Percentiles rank a stretch among this genome's conserved stretches.
Evolutionary conservation across 2,329 filamentous ascomycete genomes (phyloP).

Genomic region (Monosporascus sp.): DNA sequence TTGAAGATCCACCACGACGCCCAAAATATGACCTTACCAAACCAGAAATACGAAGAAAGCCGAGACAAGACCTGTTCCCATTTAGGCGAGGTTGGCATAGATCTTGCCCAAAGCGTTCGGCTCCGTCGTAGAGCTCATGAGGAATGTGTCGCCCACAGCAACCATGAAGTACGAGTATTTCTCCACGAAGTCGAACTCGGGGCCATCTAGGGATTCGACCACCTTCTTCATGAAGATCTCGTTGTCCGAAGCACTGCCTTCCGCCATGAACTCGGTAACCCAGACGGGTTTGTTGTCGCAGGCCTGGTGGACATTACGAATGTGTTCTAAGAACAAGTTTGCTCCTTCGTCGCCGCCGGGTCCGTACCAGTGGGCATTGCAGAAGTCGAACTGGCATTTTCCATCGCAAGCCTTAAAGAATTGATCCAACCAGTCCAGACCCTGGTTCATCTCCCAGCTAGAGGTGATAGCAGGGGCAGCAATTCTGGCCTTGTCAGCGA

Average conservation of each 20-base stretch:
- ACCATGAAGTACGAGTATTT: constrained; percentile 56
- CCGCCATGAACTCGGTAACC: constrained; percentile 60
- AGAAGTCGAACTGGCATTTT: constrained; percentile 53
- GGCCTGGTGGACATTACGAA: constrained; percentile 38
- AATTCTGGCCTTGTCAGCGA: constrained; percentile 46
- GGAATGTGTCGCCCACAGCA: constrained; percentile 25
- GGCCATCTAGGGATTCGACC: constrained; percentile 41
- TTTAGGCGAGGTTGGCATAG: constrained; percentile 38
- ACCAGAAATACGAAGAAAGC: constrained; percentile 13
- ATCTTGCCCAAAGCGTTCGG: constrained; percentile 43
- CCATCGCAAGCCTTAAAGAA: constrained; percentile 48
- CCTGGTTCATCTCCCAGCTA: constrained; percentile 43
- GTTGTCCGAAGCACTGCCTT: constrained; percentile 31
- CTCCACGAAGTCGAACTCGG: constrained; percentile 42
- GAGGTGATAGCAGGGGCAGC: constrained; percentile 58
- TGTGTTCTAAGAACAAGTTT: constrained; percentile 49
- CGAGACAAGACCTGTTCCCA: background rate
- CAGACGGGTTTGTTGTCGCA: constrained; percentile 50
- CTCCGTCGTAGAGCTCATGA: constrained; percentile 33
- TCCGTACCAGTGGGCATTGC: constrained; percentile 61
- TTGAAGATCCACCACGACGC: constrained; percentile 7
- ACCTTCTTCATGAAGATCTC: constrained; percentile 45
- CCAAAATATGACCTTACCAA: constrained; percentile 5
- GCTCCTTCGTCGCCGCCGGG: constrained; percentile 32
- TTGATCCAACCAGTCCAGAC: constrained; percentile 49